Conservation (phyloP, 441 rosid genomes). For the Lepidium campestre region DNA sequence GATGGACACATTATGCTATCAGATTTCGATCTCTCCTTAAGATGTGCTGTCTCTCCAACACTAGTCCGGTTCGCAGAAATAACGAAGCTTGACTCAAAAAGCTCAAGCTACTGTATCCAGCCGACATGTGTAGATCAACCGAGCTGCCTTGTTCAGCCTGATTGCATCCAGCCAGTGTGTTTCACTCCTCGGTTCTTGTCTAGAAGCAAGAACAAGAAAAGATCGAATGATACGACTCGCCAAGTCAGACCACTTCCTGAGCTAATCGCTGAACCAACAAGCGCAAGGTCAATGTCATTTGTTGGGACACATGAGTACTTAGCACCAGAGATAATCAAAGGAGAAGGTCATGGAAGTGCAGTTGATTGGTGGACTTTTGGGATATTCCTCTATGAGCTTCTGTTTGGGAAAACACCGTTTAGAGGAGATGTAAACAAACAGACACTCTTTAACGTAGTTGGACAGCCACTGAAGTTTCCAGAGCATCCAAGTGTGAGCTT, state of each 20-base stretch:
- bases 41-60: slow-evolving; percentile 82
- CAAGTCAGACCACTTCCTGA: slow-evolving; percentile 81
- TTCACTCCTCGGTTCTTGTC: slow-evolving; percentile 64
- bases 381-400: slow-evolving; percentile 73
- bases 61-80: slow-evolving; percentile 58
- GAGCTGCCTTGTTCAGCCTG: slow-evolving; percentile 61
- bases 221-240: slow-evolving; percentile 43
- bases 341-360: slow-evolving; percentile 95
- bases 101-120: slow-evolving; percentile 58
- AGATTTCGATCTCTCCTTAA: slow-evolving; percentile 80
- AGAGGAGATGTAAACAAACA: slow-evolving; percentile 73
- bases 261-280: slow-evolving; percentile 86
- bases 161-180: slow-evolving; percentile 75
- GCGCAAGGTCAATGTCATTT: slow-evolving; percentile 88
- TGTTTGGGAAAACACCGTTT: slow-evolving; percentile 89
- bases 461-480: slow-evolving; percentile 73
- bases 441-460: slow-evolving; percentile 74
- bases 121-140: slow-evolving; percentile 68
- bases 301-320: slow-evolving; percentile 96
- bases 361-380: slow-evolving; percentile 98
- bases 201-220: slow-evolving; percentile 49
- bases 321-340: slow-evolving; percentile 90
- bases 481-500: slow-evolving; percentile 79
- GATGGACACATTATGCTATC: slow-evolving; percentile 96
- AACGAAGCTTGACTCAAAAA: slow-evolving; percentile 51